Conservation (phyloP, 371 early-diverging fungal species). For the Nematocida ironsii region DNA sequence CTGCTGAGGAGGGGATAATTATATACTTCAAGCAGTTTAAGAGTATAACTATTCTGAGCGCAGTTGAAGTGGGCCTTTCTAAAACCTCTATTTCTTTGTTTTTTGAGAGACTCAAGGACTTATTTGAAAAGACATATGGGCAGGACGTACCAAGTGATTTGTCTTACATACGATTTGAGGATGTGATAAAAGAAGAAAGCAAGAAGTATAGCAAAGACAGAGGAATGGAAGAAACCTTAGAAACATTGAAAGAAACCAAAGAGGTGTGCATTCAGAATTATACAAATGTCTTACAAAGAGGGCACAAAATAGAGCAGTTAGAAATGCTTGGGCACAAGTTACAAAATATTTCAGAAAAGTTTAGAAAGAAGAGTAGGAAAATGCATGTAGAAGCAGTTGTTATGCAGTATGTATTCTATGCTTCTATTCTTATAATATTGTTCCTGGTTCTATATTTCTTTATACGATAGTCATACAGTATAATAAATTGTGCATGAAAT, state of each 20-base stretch:
- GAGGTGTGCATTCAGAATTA: slow-evolving; percentile 58
- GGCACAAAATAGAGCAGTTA: slow-evolving; percentile 58
- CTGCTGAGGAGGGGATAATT: slow-evolving; percentile 38
- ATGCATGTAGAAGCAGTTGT: slow-evolving; percentile 53
- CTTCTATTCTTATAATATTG: slow-evolving; percentile 31
- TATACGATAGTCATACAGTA: background rate
- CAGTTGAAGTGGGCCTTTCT: slow-evolving; percentile 55
- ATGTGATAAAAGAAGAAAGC: slow-evolving; percentile 50
- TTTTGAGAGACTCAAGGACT: slow-evolving; percentile 45
- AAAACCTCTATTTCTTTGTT: slow-evolving; percentile 50
- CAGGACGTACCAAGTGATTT: slow-evolving; percentile 8
- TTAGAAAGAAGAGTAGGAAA: slow-evolving; percentile 56
- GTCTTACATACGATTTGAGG: slow-evolving; percentile 54
- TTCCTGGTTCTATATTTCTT: slow-evolving; percentile 50
- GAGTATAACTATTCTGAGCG: slow-evolving; percentile 38
- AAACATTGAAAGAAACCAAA: slow-evolving; percentile 54
- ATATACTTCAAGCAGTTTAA: slow-evolving; percentile 53
- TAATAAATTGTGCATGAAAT: too few relatives aligned
- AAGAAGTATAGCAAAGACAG: slow-evolving; percentile 56
- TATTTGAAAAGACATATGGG: slow-evolving; percentile 45
- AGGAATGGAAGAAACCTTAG: slow-evolving; percentile 53
- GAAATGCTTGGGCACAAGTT: slow-evolving; percentile 51
- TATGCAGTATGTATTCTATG: slow-evolving; percentile 52
- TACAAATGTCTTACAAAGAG: slow-evolving; percentile 55
- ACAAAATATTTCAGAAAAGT: slow-evolving; percentile 57